Percentiles rank a stretch among this genome's conserved stretches.
phyloP scores from a whole-genome alignment of 2,329 filamentous ascomycete species.

The Penicillium hordei region DNA sequence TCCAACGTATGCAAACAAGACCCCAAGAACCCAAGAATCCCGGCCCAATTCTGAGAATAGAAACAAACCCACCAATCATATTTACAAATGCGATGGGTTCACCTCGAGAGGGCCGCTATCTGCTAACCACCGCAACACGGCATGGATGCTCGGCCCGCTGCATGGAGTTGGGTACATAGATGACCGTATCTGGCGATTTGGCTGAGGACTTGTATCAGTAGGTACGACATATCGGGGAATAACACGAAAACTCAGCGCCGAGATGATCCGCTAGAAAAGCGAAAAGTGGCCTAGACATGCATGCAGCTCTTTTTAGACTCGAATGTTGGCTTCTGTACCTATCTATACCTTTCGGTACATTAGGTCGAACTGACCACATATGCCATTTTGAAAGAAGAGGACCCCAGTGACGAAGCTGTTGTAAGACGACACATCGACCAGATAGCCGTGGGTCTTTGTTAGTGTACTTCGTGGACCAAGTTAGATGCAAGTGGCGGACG shows the following conservation, averaged over 20 bases:
- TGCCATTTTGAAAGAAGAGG: not conserved
- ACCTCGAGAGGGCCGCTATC: conserved; percentile 1
- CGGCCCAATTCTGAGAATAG: conserved; percentile 6
- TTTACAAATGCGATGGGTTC: not conserved
- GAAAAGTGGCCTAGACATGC: conserved; percentile 9
- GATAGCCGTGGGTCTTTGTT: not conserved
- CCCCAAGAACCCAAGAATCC: not conserved
- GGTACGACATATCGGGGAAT: conserved; percentile 9
- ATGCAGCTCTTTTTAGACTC: conserved; percentile 17
- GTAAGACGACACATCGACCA: not conserved
- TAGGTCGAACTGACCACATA: not conserved
- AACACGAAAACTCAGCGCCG: conserved; percentile 4
- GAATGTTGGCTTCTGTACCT: conserved; percentile 1
- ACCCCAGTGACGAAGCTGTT: not conserved
- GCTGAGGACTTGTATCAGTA: conserved; percentile 4
- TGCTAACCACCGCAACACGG: conserved; percentile 1
- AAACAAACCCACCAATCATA: not conserved
- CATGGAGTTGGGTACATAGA: conserved; percentile 17
- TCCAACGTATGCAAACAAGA: not conserved
- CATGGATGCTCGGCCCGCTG: conserved; percentile 25
- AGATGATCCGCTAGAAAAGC: not conserved
- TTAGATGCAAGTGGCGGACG: conserved; percentile 4
- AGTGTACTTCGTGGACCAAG: not conserved
- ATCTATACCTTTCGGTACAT: not conserved
- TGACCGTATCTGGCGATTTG: conserved; percentile 11